phyloP scores from a whole-genome alignment of 2,329 filamentous ascomycete genomes.

The Aureobasidium sp. region DNA sequence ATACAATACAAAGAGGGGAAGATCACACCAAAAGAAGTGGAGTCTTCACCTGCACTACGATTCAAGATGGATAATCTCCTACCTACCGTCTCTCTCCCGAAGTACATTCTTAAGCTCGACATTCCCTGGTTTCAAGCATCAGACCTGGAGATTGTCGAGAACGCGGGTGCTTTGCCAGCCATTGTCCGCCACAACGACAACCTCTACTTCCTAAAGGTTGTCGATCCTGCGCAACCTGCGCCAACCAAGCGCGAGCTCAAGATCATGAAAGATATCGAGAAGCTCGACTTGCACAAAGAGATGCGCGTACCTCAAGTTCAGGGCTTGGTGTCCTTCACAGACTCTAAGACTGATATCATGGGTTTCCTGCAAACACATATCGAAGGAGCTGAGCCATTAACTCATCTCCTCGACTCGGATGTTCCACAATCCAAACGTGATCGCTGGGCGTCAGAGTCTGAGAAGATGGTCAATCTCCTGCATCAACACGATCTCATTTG shows the following conservation, averaged over 20 bases:
- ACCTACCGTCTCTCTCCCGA: slow-evolving; percentile 27
- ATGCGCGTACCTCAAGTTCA: slow-evolving; percentile 26
- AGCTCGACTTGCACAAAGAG: slow-evolving; percentile 23
- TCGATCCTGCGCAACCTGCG: slow-evolving; percentile 25
- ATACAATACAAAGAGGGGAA: slow-evolving; percentile 21
- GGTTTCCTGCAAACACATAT: slow-evolving; percentile 30
- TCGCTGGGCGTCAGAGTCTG: slow-evolving; percentile 26
- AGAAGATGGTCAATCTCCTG: neutral
- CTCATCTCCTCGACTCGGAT: slow-evolving; percentile 25
- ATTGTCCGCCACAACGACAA: slow-evolving; percentile 23
- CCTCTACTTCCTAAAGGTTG: slow-evolving; percentile 28
- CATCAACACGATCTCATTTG: slow-evolving; percentile 31
- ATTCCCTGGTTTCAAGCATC: slow-evolving; percentile 21
- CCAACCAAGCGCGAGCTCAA: slow-evolving; percentile 30
- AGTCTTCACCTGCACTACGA: slow-evolving; percentile 19
- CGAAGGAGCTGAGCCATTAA: slow-evolving; percentile 26
- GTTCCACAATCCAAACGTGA: slow-evolving; percentile 26
- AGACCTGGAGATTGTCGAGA: slow-evolving; percentile 23
- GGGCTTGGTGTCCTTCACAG: slow-evolving; percentile 23
- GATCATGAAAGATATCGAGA: slow-evolving; percentile 25
- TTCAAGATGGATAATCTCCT: slow-evolving; percentile 22
- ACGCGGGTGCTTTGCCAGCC: slow-evolving; percentile 19
- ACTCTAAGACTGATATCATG: slow-evolving; percentile 22
- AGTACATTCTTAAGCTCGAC: slow-evolving; percentile 27
- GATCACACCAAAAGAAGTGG: slow-evolving; percentile 22